A percentile compares a stretch with the other conserved stretches of the same genome.
Evolutionary conservation across 176 grass and related monocot genomes (phyloP).

Genomic region (Coix lacrymajobi): DNA sequence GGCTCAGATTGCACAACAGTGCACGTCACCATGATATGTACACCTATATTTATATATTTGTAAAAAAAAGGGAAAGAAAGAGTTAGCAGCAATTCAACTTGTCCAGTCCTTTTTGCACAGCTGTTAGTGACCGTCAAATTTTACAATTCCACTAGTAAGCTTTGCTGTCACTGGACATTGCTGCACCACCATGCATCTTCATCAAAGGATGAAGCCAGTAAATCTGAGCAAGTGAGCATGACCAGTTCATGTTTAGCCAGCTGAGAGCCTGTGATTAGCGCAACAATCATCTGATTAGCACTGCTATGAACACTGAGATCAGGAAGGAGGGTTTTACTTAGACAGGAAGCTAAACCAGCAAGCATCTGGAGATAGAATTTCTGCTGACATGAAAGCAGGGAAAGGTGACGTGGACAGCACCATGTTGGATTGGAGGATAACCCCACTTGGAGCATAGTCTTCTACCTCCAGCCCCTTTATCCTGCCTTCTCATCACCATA

Average conservation of each 20-base stretch:
- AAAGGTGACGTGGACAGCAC: conserved; percentile 38
- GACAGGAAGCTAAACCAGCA: conserved; percentile 29
- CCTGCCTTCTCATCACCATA: conserved; percentile 3
- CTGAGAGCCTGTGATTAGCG: not conserved
- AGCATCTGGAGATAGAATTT: conserved; percentile 30
- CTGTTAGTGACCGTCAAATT: not conserved
- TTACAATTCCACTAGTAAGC: not conserved
- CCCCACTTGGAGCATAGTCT: conserved; percentile 6
- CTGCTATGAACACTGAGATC: not conserved
- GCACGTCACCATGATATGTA: conserved; percentile 18
- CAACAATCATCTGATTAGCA: not conserved
- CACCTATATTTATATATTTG: not conserved
- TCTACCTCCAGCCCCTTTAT: not conserved
- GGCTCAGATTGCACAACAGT: conserved; percentile 18
- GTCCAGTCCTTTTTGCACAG: not conserved
- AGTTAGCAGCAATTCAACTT: not conserved
- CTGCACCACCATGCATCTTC: not conserved
- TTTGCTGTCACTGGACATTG: not conserved
- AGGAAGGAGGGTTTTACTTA: conserved; percentile 5
- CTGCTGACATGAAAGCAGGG: conserved; percentile 10
- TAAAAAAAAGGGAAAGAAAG: not conserved
- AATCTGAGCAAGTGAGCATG: not conserved
- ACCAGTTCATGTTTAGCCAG: not conserved
- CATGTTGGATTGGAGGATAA: conserved; percentile 9
- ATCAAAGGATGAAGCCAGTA: not conserved